These are phyloP conservation scores for Closterium sp. DNA, from an alignment of 139 green algal species.

Conservation along the genomic window DNA sequence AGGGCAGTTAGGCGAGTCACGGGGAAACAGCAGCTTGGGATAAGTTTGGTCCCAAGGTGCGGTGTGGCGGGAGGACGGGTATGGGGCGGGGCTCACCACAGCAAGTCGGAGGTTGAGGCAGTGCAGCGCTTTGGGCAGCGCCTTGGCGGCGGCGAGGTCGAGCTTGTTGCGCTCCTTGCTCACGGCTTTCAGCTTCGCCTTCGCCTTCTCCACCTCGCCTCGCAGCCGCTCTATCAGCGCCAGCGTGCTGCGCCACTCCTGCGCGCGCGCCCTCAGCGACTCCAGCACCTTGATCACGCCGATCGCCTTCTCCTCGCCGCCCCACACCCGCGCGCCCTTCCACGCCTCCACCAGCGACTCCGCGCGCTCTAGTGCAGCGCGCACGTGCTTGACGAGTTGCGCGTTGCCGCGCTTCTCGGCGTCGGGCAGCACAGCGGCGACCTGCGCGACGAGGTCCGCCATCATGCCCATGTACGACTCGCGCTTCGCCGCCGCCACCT, in stretches of 20 bases:
- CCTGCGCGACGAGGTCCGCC: not conserved
- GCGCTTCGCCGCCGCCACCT: not conserved
- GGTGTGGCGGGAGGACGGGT: not conserved
- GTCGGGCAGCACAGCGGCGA: not conserved
- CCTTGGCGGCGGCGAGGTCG: slow-evolving; percentile 7
- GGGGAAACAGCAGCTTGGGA: too few species aligned
- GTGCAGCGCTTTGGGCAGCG: slow-evolving; percentile 9
- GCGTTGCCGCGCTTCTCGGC: not conserved
- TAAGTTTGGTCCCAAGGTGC: not conserved
- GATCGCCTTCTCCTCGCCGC: not conserved
- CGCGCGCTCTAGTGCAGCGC: not conserved
- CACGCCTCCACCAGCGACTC: not conserved
- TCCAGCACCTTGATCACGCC: slow-evolving; percentile 22
- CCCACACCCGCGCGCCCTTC: not conserved
- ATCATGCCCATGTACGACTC: not conserved
- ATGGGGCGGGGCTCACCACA: not conserved
- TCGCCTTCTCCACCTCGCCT: not conserved
- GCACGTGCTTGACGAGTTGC: slow-evolving; percentile 12
- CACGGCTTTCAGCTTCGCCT: not conserved
- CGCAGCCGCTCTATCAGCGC: not conserved
- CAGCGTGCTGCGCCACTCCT: slow-evolving; percentile 3
- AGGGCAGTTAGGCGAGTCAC: too few species aligned
- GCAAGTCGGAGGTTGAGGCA: slow-evolving; percentile 9
- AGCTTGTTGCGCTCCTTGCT: slow-evolving; percentile 9
- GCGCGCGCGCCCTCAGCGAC: not conserved